Percentiles rank a stretch among this genome's conserved stretches.
Evolutionary conservation across 345 rosid genomes (phyloP).

Genomic region (Ceriops decandra): DNA sequence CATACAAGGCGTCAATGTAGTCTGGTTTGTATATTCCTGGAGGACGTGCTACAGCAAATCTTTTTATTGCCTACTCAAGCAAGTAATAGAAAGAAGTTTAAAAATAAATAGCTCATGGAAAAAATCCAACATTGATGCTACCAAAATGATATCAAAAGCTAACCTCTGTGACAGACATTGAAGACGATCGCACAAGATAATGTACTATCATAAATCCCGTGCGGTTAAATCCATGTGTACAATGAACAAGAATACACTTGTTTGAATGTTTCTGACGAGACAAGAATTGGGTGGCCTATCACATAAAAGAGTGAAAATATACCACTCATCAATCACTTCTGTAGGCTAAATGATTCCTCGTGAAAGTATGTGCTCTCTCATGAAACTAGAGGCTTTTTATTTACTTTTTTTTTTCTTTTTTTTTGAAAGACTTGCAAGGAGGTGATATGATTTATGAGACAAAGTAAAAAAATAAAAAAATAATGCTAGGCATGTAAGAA

Average conservation of each 20-base stretch:
- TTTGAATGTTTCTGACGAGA: slow-evolving; percentile 68
- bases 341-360: too few species aligned
- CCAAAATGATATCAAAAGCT: slow-evolving; percentile 13
- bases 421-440: too few species aligned
- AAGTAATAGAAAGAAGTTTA: slow-evolving; percentile 16
- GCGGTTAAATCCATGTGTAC: slow-evolving; percentile 98
- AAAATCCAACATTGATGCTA: slow-evolving; percentile 8
- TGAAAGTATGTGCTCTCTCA: too few species aligned
- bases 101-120: background rate
- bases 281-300: slow-evolving; percentile 73
- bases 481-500: too few species aligned
- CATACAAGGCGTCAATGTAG: slow-evolving; percentile 73
- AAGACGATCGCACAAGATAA: slow-evolving; percentile 76
- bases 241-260: slow-evolving; percentile 86
- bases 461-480: too few species aligned
- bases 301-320: background rate
- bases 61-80: slow-evolving; percentile 63
- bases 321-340: background rate
- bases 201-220: slow-evolving; percentile 97
- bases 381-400: too few species aligned
- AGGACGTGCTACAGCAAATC: slow-evolving; percentile 83
- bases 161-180: slow-evolving; percentile 84
- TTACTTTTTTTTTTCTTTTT: too few species aligned
- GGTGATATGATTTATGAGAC: too few species aligned
- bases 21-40: slow-evolving; percentile 97